Percentiles rank a stretch among this genome's conserved stretches.
phyloP scores from a whole-genome alignment of 2,329 filamentous ascomycete genomes.

The Dothiorella sarmentorum region DNA sequence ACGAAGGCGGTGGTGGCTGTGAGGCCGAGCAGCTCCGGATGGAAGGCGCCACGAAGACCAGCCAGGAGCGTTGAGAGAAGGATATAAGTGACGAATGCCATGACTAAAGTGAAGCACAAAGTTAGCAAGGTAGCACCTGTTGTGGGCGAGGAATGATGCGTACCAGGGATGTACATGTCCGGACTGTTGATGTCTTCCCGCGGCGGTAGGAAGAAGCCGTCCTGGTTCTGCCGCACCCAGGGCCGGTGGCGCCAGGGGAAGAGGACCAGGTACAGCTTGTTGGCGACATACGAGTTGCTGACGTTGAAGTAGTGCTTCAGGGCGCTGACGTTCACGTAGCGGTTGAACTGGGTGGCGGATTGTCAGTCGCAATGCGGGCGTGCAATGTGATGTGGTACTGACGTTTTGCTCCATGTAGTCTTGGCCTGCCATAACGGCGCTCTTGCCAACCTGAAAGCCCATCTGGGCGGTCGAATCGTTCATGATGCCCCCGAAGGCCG shows the following conservation, averaged over 20 bases:
- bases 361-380: not conserved
- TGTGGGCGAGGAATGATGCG: not conserved
- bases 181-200: conserved; percentile 96
- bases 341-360: conserved; percentile 55
- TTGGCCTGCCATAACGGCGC: conserved; percentile 84
- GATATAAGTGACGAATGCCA: conserved; percentile 97
- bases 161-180: conserved; percentile 91
- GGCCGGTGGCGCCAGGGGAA: conserved; percentile 98
- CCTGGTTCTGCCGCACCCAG: conserved; percentile 87
- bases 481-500: conserved; percentile 86
- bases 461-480: conserved; percentile 94
- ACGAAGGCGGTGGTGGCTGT: conserved; percentile 80
- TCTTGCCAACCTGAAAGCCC: conserved; percentile 90
- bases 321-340: conserved; percentile 86
- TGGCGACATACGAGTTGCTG: conserved; percentile 92
- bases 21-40: conserved; percentile 87
- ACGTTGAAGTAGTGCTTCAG: conserved; percentile 99
- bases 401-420: conserved; percentile 96
- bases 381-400: conserved; percentile 36
- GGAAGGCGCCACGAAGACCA: conserved; percentile 84
- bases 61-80: conserved; percentile 87
- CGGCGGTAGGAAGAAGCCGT: conserved; percentile 81
- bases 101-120: conserved; percentile 50
- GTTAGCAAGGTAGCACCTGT: not conserved
- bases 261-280: conserved; percentile 87